Evolutionary conservation across 2,329 filamentous ascomycete species (phyloP).

Genomic region (Exophiala sp.): DNA sequence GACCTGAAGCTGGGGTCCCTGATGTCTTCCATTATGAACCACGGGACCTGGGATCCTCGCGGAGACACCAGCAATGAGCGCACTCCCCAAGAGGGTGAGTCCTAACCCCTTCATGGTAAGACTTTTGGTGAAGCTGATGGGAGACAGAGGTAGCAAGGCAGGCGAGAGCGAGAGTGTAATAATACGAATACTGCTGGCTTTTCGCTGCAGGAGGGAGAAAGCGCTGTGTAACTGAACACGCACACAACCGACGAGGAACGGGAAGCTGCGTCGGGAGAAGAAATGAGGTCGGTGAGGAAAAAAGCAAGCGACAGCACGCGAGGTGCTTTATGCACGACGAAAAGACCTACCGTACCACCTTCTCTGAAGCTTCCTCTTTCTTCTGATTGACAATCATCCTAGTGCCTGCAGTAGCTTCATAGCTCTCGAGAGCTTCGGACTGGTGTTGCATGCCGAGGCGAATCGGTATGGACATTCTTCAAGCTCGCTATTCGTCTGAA

Average conservation of each 20-base stretch:
- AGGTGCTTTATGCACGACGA: constrained; percentile 9
- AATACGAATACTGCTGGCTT: neutral
- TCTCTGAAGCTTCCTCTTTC: neutral
- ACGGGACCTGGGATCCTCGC: constrained; percentile 16
- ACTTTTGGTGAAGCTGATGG: neutral
- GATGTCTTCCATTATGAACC: constrained; percentile 17
- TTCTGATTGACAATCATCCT: constrained; percentile 4
- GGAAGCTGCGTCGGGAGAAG: neutral
- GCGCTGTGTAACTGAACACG: neutral
- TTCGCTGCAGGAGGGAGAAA: neutral
- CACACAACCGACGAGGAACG: neutral
- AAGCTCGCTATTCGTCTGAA: constrained; percentile 10
- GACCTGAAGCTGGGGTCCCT: constrained; percentile 20
- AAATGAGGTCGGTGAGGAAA: neutral
- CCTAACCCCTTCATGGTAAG: constrained; percentile 8
- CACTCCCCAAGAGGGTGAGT: constrained; percentile 5
- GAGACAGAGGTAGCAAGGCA: neutral
- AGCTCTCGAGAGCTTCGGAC: constrained; percentile 4
- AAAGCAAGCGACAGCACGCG: neutral
- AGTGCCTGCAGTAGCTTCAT: constrained; percentile 13
- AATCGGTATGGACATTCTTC: neutral
- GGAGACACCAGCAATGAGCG: constrained; percentile 8
- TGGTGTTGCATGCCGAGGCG: constrained; percentile 6
- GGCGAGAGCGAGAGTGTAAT: neutral
- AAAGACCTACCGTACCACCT: neutral